phyloP scores from a whole-genome alignment of 331 rosid genomes.

The Phaseolus coccineus region DNA sequence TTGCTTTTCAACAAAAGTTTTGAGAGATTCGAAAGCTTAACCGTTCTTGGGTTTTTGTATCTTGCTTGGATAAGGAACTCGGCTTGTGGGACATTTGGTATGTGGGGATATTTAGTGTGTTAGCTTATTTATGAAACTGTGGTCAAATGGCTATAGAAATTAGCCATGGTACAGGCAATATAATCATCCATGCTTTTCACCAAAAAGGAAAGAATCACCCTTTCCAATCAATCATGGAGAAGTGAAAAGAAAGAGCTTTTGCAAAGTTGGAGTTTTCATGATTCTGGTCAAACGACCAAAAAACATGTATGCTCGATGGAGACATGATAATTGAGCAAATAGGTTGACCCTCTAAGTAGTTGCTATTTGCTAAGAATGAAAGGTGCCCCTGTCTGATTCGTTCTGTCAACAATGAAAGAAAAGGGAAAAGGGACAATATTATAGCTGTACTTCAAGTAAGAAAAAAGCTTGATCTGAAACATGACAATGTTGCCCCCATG shows the following conservation, averaged over 20 bases:
- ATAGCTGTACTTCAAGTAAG: background rate
- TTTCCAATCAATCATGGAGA: conserved; percentile 34
- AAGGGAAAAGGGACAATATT: background rate
- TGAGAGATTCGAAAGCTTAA: conserved; percentile 27
- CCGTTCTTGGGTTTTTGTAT: conserved; percentile 18
- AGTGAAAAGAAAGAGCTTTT: background rate
- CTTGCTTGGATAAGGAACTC: conserved; percentile 29
- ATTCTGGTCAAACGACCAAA: conserved; percentile 30
- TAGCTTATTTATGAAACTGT: conserved; percentile 1
- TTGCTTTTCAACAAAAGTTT: conserved; percentile 27
- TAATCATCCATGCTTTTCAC: conserved; percentile 23
- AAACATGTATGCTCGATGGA: conserved; percentile 21
- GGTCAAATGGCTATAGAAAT: background rate
- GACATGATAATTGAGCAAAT: conserved; percentile 28
- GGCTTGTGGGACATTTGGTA: background rate
- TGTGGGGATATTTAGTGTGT: background rate
- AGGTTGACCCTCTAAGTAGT: background rate
- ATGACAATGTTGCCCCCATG: background rate
- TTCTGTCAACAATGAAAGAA: background rate
- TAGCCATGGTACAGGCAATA: background rate
- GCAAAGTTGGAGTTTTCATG: conserved; percentile 29
- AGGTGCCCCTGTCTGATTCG: background rate
- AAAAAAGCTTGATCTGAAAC: background rate
- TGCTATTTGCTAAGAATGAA: conserved; percentile 1
- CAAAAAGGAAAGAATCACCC: conserved; percentile 2